A percentile compares a stretch with the other conserved stretches of the same genome.
Evolutionary conservation across 1,284 basidiomycete species (phyloP).

Genomic region (Hemileia vastatrix): DNA sequence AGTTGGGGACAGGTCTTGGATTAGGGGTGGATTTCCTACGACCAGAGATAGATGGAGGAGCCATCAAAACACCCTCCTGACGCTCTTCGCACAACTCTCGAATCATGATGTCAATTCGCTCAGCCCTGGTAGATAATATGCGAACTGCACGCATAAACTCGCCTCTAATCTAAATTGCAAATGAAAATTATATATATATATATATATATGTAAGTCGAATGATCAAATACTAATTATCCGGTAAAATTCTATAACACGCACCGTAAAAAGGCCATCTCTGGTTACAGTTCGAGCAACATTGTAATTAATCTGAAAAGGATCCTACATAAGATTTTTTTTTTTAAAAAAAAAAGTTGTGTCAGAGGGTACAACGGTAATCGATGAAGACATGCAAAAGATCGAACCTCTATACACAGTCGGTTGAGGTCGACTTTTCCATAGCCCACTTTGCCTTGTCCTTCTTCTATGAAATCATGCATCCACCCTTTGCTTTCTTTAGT

Average conservation of each 20-base stretch:
- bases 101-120: conserved; percentile 33
- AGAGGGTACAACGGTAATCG: neutral
- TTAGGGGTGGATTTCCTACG: conserved; percentile 19
- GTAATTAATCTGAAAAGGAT: conserved; percentile 90
- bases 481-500: conserved; percentile 87
- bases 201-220: too few species aligned
- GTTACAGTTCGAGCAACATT: conserved; percentile 96
- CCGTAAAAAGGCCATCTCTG: conserved; percentile 87
- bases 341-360: neutral
- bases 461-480: conserved; percentile 65
- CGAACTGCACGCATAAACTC: conserved; percentile 95
- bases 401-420: conserved; percentile 82
- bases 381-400: conserved; percentile 26
- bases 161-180: conserved; percentile 70
- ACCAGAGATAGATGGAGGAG: conserved; percentile 29
- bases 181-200: too few species aligned
- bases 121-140: conserved; percentile 36
- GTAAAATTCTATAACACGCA: conserved; percentile 45
- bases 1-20: conserved; percentile 8
- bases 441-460: conserved; percentile 51
- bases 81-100: conserved; percentile 39
- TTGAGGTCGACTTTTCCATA: conserved; percentile 72
- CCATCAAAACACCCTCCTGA: conserved; percentile 37
- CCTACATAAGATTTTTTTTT: conserved; percentile 50
- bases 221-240: too few species aligned